phyloP scores from a whole-genome alignment of 2,329 filamentous ascomycete genomes.

The Cercospora sp. region DNA sequence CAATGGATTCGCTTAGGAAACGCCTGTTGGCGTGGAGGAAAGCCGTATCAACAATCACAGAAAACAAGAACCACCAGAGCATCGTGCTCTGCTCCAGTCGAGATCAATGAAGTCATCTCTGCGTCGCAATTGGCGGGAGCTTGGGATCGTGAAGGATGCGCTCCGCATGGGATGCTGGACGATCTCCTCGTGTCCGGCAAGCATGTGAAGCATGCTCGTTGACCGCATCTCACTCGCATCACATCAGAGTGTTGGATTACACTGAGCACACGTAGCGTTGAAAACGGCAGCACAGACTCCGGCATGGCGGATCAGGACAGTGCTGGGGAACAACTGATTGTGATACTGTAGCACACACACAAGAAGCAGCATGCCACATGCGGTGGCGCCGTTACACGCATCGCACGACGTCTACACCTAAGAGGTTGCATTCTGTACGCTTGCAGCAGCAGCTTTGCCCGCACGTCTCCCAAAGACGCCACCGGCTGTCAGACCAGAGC shows the following conservation, averaged over 20 bases:
- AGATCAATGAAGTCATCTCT: conserved; percentile 15
- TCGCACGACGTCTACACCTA: not conserved
- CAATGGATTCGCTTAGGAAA: not conserved
- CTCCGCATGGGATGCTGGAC: conserved; percentile 13
- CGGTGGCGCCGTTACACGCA: conserved; percentile 1
- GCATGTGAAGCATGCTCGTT: conserved; percentile 10
- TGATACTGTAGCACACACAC: not conserved
- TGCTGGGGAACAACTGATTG: not conserved
- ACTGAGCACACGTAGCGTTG: not conserved
- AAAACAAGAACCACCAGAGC: not conserved
- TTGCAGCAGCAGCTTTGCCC: conserved; percentile 38
- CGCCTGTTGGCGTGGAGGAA: not conserved
- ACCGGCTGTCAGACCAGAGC: conserved; percentile 62
- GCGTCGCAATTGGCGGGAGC: conserved; percentile 12
- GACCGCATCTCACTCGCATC: conserved; percentile 5
- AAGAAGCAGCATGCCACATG: not conserved
- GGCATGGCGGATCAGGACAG: not conserved
- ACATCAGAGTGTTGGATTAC: not conserved
- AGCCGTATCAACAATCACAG: not conserved
- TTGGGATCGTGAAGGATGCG: conserved; percentile 11
- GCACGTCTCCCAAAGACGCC: conserved; percentile 55
- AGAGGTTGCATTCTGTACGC: conserved; percentile 10
- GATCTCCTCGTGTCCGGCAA: conserved; percentile 15
- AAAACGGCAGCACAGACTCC: not conserved
- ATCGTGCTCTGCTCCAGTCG: not conserved